Percentiles rank a stretch among this genome's conserved stretches.
Evolutionary conservation across 2,329 filamentous ascomycete species (phyloP).

Genomic region (Fusarium armeniacum): DNA sequence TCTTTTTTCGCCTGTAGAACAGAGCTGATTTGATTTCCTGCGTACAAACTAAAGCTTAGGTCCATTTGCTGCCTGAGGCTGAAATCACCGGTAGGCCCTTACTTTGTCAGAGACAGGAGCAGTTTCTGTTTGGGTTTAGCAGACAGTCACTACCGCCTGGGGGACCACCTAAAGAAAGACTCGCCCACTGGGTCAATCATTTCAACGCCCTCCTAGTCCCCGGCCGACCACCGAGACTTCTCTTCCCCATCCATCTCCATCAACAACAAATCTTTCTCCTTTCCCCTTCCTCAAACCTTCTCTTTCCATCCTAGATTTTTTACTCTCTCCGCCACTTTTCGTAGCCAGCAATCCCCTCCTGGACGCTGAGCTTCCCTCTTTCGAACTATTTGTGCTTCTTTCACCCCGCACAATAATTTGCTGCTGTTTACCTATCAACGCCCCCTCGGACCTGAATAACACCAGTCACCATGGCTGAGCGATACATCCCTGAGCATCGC

Average conservation of each 20-base stretch:
- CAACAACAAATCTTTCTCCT: slow-evolving; percentile 49
- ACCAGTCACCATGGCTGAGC: slow-evolving; percentile 86
- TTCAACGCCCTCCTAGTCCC: slow-evolving; percentile 46
- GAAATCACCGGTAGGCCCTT: slow-evolving; percentile 39
- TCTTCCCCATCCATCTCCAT: slow-evolving; percentile 47
- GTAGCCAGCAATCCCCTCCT: slow-evolving; percentile 23
- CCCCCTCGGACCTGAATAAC: slow-evolving; percentile 45
- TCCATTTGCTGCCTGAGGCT: slow-evolving; percentile 48
- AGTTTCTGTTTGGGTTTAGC: slow-evolving; percentile 45
- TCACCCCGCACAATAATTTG: slow-evolving; percentile 51
- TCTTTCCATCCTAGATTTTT: slow-evolving; percentile 26
- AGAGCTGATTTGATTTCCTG: slow-evolving; percentile 26
- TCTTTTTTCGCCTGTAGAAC: slow-evolving; percentile 19
- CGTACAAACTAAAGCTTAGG: slow-evolving; percentile 3
- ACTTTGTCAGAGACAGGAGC: slow-evolving; percentile 37
- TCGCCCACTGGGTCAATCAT: slow-evolving; percentile 45
- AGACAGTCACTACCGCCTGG: slow-evolving; percentile 27
- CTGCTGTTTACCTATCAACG: slow-evolving; percentile 48
- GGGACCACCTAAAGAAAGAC: slow-evolving; percentile 38
- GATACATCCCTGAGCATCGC: slow-evolving; percentile 99
- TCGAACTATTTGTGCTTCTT: slow-evolving; percentile 40
- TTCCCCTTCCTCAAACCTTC: slow-evolving; percentile 35
- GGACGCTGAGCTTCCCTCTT: slow-evolving; percentile 39
- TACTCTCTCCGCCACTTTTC: slow-evolving; percentile 9
- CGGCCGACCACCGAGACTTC: slow-evolving; percentile 42